Base-by-base conservation (phyloP, 179 eudicot genomes). In the Vitellaria paradoxa region DNA sequence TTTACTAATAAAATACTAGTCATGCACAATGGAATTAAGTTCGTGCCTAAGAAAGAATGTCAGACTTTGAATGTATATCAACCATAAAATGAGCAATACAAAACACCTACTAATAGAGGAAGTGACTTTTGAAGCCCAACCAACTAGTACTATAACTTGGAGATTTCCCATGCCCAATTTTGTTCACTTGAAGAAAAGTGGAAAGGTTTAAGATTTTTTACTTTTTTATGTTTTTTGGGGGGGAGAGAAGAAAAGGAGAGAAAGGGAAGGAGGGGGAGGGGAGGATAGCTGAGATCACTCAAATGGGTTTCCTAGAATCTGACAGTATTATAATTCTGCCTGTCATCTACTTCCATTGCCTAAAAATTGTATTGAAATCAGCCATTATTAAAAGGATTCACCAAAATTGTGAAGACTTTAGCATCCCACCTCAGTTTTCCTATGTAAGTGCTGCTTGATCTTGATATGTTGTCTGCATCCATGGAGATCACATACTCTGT, bases 401-500 rank as follows among this genome's bases (percentile, higher is more conserved):
- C 60, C 45, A 46, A 8, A 62, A 21, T 46, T 47, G 23, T 40
- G 47, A 21, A 62, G 68, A 50, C 62, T 18, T 40, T 46, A 26
- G n/a, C 49, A 75, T 20, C 62, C 18, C 21, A 93, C 97, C 96
- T 93, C 80, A 93, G 78, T 84, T 91, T 93, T 40, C 96, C 97
- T 60, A 93, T 87, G 81, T 93, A 93, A 71, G 87, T 84, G 86
- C 73, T 87, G 83, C 91, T 91, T 55, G 96, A 91, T 81, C 93
- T 85, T 56, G 97, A 93, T 77, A 91, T 91, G 81, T 87, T 85
- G 74, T 88, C 93, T 45, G 93, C 96, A 85, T 91, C 91, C 93
- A 89, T 88, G 79, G 96, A 91, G 76, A 93, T 91, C 52, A 93
- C 89, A 72, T 93, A 93, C 85, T 93, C 97, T 74, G 97, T 91